Evolutionary conservation across 106 monocot genomes (phyloP).

Genomic region (Dendrobium catenatum): DNA sequence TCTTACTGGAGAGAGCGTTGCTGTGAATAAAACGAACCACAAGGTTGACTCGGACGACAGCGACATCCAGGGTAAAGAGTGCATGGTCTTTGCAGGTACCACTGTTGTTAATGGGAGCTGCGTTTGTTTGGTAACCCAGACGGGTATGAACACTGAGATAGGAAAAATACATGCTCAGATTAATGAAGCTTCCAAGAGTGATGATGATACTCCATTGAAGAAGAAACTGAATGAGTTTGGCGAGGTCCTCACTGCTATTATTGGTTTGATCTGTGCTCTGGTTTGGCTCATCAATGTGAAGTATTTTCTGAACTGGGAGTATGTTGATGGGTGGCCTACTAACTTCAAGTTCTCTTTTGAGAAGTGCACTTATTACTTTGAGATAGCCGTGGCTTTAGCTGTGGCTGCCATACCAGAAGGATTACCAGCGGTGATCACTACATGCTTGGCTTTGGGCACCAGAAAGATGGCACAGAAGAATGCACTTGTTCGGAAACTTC

Average conservation of each 20-base stretch:
- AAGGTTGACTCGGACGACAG: slow-evolving; percentile 26
- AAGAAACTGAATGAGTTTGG: slow-evolving; percentile 36
- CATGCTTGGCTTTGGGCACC: slow-evolving; percentile 33
- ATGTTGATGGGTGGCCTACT: slow-evolving; percentile 30
- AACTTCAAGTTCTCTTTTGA: slow-evolving; percentile 35
- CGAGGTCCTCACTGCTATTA: slow-evolving; percentile 20
- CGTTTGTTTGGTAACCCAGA: slow-evolving; percentile 42
- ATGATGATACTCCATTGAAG: slow-evolving; percentile 35
- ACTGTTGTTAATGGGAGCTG: slow-evolving; percentile 77
- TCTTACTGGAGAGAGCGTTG: slow-evolving; percentile 48
- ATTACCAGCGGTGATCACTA: slow-evolving; percentile 33
- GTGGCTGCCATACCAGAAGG: slow-evolving; percentile 42
- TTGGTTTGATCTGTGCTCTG: slow-evolving; percentile 25
- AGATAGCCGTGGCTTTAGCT: slow-evolving; percentile 30
- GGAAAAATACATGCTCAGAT: slow-evolving; percentile 29
- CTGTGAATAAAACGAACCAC: slow-evolving; percentile 40
- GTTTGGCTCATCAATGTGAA: slow-evolving; percentile 40
- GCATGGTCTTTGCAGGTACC: slow-evolving; percentile 80
- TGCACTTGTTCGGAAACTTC: slow-evolving; percentile 47
- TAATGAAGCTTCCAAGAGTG: slow-evolving; percentile 30
- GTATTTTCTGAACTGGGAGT: slow-evolving; percentile 35
- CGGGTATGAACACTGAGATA: slow-evolving; percentile 48
- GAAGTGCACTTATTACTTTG: slow-evolving; percentile 34
- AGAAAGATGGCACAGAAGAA: slow-evolving; percentile 31
- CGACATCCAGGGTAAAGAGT: slow-evolving; percentile 61